A percentile compares a stretch with the other conserved stretches of the same genome.
phyloP scores from a whole-genome alignment of 78 protist genomes.

The Speleostelium caveatum region DNA sequence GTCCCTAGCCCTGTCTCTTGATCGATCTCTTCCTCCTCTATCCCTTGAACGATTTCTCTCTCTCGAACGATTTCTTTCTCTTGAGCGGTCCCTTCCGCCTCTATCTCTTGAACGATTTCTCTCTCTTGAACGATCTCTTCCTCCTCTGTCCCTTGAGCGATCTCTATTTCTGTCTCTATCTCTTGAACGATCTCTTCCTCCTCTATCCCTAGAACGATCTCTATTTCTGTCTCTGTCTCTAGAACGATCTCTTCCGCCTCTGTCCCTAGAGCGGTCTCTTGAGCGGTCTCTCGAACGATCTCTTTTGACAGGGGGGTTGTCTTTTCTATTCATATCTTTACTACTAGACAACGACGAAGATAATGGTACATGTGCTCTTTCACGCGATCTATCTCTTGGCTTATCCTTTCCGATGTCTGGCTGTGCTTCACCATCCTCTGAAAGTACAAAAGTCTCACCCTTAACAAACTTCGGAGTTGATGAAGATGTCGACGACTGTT shows the following conservation, averaged over 20 bases:
- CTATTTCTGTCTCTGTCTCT: neutral
- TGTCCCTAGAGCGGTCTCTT: neutral
- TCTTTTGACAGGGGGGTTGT: neutral
- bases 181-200: too few species aligned
- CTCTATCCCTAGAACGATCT: too few species aligned
- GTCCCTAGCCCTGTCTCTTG: neutral
- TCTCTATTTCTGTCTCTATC: too few species aligned
- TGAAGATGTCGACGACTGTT: neutral
- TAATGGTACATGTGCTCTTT: neutral
- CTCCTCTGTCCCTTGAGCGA: too few species aligned
- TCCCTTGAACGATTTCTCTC: neutral
- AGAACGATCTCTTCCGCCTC: neutral
- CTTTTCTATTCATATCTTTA: neutral
- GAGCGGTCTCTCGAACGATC: neutral
- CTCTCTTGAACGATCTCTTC: too few species aligned
- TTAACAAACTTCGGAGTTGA: constrained; percentile 27
- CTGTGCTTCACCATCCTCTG: neutral
- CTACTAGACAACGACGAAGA: neutral
- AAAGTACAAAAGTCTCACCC: constrained; percentile 10
- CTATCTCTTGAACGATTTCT: too few species aligned
- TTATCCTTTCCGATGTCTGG: too few species aligned
- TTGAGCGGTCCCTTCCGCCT: constrained; percentile 2
- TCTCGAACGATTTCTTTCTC: constrained; percentile 1
- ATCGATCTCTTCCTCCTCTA: neutral
- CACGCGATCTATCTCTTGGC: too few species aligned